A percentile compares a stretch with the other conserved stretches of the same genome.
Evolutionary conservation across 2,329 filamentous ascomycete genomes (phyloP).

Genomic region (Diaporthe amygdali): DNA sequence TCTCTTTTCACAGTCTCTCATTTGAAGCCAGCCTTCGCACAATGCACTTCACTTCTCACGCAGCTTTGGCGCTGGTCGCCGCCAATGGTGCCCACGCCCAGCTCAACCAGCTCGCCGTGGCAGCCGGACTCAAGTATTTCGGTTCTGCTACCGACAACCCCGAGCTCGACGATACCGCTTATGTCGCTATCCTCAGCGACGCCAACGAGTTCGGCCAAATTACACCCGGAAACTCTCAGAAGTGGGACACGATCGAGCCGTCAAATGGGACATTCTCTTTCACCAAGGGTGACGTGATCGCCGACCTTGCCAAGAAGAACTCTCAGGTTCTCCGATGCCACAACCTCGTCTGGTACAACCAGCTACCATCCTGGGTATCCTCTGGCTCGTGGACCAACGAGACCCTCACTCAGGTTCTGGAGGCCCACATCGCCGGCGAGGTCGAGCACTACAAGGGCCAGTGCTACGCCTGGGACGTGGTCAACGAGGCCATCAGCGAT

Average conservation of each 20-base stretch:
- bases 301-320: constrained; percentile 52
- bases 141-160: constrained; percentile 68
- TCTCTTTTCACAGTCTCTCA: constrained; percentile 11
- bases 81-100: constrained; percentile 28
- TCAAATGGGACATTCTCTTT: constrained; percentile 62
- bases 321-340: constrained; percentile 66
- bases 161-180: constrained; percentile 58
- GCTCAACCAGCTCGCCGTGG: constrained; percentile 59
- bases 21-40: constrained; percentile 24
- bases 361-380: constrained; percentile 55
- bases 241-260: constrained; percentile 69
- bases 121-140: constrained; percentile 65
- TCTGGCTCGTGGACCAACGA: constrained; percentile 59
- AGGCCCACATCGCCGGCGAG: constrained; percentile 65
- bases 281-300: constrained; percentile 58
- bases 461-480: constrained; percentile 69
- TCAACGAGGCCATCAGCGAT: constrained; percentile 68
- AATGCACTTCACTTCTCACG: constrained; percentile 23
- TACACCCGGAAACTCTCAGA: constrained; percentile 67
- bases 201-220: constrained; percentile 66
- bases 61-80: constrained; percentile 25
- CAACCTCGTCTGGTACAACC: constrained; percentile 58
- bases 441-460: constrained; percentile 63
- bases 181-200: constrained; percentile 60
- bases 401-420: constrained; percentile 57